Evolutionary conservation across 257 asterid species (phyloP).

Genomic region (Fraxinus pennsylvanica): DNA sequence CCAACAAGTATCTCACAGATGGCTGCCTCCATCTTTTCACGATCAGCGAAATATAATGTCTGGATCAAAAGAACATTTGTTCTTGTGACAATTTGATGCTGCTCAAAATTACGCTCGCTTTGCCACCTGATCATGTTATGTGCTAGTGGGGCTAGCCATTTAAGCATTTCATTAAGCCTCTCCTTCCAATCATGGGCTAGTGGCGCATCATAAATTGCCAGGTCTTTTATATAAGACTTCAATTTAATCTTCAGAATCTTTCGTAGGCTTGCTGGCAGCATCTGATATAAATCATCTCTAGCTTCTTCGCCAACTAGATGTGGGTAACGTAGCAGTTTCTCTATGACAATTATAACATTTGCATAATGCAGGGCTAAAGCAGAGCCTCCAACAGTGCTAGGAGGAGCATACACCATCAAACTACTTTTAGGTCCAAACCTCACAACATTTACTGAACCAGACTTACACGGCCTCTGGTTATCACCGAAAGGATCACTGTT

Average conservation of each 20-base stretch:
- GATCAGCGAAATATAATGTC: constrained; percentile 80
- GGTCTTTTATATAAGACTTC: constrained; percentile 54
- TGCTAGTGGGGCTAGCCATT: constrained; percentile 78
- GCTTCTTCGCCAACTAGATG: constrained; percentile 94
- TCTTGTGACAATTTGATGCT: constrained; percentile 73
- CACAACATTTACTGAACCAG: constrained; percentile 16
- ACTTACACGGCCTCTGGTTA: constrained; percentile 28
- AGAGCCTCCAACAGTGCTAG: constrained; percentile 83
- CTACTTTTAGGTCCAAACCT: constrained; percentile 46
- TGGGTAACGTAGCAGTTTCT: constrained; percentile 79
- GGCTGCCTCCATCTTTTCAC: constrained; percentile 67
- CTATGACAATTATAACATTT: constrained; percentile 69
- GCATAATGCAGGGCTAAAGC: constrained; percentile 85
- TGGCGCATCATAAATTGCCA: constrained; percentile 83
- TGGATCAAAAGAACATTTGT: constrained; percentile 82
- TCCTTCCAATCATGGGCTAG: constrained; percentile 88
- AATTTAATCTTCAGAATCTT: constrained; percentile 54
- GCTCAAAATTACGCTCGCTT: constrained; percentile 84
- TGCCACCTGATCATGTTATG: constrained; percentile 97
- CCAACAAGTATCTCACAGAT: constrained; percentile 82
- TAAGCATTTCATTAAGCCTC: constrained; percentile 54
- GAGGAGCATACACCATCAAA: constrained; percentile 49
- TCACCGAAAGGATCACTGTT: constrained; percentile 29
- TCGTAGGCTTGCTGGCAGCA: constrained; percentile 83
- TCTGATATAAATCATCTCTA: constrained; percentile 85